Evolutionary conservation across 768 basidiomycete species (phyloP).

Genomic region (Russula compacta): DNA sequence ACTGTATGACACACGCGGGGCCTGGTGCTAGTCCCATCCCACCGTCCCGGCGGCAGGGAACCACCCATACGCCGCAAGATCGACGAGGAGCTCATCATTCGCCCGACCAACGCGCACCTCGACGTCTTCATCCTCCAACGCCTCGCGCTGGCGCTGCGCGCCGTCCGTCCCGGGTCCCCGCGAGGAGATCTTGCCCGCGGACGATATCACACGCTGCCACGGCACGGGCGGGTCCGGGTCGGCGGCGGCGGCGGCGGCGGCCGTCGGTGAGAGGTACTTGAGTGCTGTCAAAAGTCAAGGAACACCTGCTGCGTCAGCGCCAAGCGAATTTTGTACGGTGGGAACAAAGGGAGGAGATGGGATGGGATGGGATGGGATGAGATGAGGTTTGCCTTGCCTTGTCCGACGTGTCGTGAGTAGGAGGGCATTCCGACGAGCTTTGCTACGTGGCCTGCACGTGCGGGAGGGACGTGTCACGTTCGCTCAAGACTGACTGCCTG

Average conservation of each 20-base stretch:
- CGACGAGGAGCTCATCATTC: conserved; percentile 51
- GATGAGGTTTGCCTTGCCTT: conserved; percentile 38
- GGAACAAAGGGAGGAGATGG: neutral
- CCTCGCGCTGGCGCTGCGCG: conserved; percentile 66
- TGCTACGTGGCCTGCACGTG: conserved; percentile 58
- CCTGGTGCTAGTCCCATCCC: neutral
- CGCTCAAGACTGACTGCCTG: neutral
- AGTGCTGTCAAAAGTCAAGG: conserved; percentile 42
- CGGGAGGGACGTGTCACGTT: neutral
- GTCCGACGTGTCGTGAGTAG: conserved; percentile 74
- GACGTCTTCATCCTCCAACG: conserved; percentile 73
- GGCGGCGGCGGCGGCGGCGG: too few species aligned
- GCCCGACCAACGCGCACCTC: conserved; percentile 51
- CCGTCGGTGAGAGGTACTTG: conserved; percentile 51
- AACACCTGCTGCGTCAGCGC: neutral
- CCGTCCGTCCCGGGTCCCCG: conserved; percentile 78
- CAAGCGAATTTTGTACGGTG: too few species aligned
- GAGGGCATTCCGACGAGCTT: conserved; percentile 72
- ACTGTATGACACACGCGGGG: neutral
- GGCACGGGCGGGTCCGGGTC: conserved; percentile 58
- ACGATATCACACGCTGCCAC: conserved; percentile 71
- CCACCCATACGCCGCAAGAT: conserved; percentile 55
- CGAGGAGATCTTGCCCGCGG: conserved; percentile 68
- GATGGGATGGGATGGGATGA: neutral
- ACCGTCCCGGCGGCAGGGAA: conserved; percentile 36